Conservation (phyloP, 495 filamentous ascomycete genomes). For the Talaromyces ruber region DNA sequence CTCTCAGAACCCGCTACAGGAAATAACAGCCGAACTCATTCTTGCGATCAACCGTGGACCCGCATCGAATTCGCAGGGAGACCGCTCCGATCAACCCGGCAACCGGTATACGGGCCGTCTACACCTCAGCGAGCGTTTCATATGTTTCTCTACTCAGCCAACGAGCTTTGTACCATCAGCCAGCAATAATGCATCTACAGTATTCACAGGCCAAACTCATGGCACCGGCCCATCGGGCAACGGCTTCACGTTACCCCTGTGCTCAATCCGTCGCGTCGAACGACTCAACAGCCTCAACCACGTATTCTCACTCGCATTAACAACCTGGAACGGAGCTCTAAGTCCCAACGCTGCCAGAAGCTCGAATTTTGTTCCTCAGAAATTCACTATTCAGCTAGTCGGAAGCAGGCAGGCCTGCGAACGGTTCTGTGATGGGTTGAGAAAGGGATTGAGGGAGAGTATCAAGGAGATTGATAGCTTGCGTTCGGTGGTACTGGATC, state of each 20-base stretch:
- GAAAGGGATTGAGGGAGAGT: conserved; percentile 73
- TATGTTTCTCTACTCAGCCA: conserved; percentile 92
- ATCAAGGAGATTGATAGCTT: conserved; percentile 81
- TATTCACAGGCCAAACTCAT: conserved; percentile 81
- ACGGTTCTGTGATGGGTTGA: conserved; percentile 90
- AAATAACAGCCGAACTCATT: conserved; percentile 92
- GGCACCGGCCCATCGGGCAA: conserved; percentile 90
- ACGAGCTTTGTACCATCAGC: conserved; percentile 78
- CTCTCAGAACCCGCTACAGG: conserved; percentile 82
- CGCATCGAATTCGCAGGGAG: conserved; percentile 41
- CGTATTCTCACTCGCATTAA: conserved; percentile 87
- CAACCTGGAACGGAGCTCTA: conserved; percentile 80
- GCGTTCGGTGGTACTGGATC: conserved; percentile 65
- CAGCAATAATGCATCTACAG: conserved; percentile 61
- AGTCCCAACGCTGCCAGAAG: conserved; percentile 45
- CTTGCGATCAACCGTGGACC: conserved; percentile 53
- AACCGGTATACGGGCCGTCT: conserved; percentile 89
- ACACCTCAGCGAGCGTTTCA: conserved; percentile 85
- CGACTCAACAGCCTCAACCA: conserved; percentile 82
- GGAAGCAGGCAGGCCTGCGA: conserved; percentile 86
- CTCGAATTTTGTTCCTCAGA: conserved; percentile 54
- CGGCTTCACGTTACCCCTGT: conserved; percentile 93
- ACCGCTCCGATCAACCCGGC: conserved; percentile 52
- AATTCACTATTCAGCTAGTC: conserved; percentile 81
- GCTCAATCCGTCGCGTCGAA: conserved; percentile 84